Percentiles rank a stretch among this genome's conserved stretches.
phyloP scores from a whole-genome alignment of 148 eudicot genomes.

The Vaccinium macrocarpon region DNA sequence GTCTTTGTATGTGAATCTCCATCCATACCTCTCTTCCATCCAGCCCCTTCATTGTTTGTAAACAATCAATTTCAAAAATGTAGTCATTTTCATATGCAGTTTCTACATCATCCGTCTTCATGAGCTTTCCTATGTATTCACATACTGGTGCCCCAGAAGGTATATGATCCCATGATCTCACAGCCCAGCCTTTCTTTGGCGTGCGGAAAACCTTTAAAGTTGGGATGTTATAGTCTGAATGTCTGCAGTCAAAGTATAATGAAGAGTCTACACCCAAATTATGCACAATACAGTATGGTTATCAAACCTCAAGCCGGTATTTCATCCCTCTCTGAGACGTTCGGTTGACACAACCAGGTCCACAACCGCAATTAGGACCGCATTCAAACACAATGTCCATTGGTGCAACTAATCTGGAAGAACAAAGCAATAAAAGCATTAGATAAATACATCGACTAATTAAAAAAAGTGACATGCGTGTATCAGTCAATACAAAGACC shows the following conservation, averaged over 20 bases:
- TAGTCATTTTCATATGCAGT: slow-evolving; percentile 41
- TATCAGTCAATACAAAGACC: background rate
- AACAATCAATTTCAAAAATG: slow-evolving; percentile 72
- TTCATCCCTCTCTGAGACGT: slow-evolving; percentile 64
- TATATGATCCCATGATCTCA: slow-evolving; percentile 78
- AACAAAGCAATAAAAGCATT: background rate
- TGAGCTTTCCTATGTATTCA: slow-evolving; percentile 68
- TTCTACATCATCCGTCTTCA: slow-evolving; percentile 57
- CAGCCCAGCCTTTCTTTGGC: slow-evolving; percentile 81
- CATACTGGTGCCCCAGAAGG: slow-evolving; percentile 77
- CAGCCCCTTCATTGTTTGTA: slow-evolving; percentile 71
- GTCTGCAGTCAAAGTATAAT: background rate
- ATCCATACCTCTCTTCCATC: slow-evolving; percentile 74
- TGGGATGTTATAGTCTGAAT: background rate
- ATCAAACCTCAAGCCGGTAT: slow-evolving; percentile 77
- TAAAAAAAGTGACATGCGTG: background rate
- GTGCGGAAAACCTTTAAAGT: slow-evolving; percentile 70
- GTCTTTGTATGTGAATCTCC: background rate
- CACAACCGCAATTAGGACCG: slow-evolving; percentile 85
- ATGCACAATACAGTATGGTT: background rate
- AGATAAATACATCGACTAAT: background rate
- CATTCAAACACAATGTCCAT: slow-evolving; percentile 89
- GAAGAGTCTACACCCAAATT: background rate
- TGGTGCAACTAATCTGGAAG: slow-evolving; percentile 73
- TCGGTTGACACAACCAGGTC: slow-evolving; percentile 67